Base-by-base conservation (phyloP, 257 asterid genomes). In the Verbena officinalis region DNA sequence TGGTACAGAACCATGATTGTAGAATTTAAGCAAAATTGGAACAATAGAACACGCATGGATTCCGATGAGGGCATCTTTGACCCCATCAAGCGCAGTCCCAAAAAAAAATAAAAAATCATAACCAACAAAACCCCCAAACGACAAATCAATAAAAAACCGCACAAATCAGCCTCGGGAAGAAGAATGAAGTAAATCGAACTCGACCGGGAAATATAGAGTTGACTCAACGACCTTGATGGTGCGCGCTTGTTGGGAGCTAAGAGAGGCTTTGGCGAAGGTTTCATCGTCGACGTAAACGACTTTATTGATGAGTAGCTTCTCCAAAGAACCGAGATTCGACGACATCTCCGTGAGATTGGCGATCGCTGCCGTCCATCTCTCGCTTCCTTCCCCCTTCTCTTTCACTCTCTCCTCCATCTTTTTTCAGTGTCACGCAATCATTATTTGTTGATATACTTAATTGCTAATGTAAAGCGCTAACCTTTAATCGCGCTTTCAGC, bases 301-400 rank as follows among this genome's bases (percentile, higher is more conserved):
- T 75, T 90, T 90, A 55, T 85, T 85, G 54, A 84, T 36, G 17
- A 94, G 87, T 10, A 90, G 76, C 64, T 79, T 94, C 69, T 88
- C 93, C 15, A 94, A 82, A 19, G 97, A 90, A 44, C 90, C 93
- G 52, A 94, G 85, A 82, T 86, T 86, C 67, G 85, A 66, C 10
- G 96, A 72, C 81, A 78, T 86, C 72, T 88, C 96, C 51, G 92
- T 71, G 11, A 94, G 55, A 81, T 94, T 94, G 70, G 89, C 70
- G 84, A 86, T 88, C 82, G 97, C 96, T 9, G 93, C 83, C 69
- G 79, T 75, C 99, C 98, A 94, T 83, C 95, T 81, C 77, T 90
- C 95, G 67, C 65, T 80, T 12, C 88, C 87, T 74, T 82, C 84
- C 72, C 62, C 93, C 78, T 78, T 85, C 60, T 60, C 86, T 38